Evolutionary conservation across 129 eudicot genomes (phyloP), one percentile per base, ranked within the genome.

Genomic region (Pseudognaphalium luteoalbum): DNA sequence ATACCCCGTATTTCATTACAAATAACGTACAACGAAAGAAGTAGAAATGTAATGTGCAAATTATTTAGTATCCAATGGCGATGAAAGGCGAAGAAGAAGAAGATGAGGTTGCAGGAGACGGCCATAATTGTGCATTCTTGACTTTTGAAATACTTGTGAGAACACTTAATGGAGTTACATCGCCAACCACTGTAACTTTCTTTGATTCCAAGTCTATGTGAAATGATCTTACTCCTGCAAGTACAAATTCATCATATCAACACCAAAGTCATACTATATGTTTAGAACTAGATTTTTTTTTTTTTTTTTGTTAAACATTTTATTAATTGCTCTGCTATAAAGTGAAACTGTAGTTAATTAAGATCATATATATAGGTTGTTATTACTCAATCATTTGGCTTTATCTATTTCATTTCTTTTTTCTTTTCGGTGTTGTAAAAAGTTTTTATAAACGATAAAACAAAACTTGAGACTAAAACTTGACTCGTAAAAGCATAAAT

Each of bases 161-260:
- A 65, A 82, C 86, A 30, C 79, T 66, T 37, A 62, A 82, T 16
- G 89, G 89, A 41, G 86, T 85, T 19, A 85, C 80, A 67, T 85
- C 81, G 39, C 89, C 89, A 20, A 75, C 60, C 7, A 85, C 73
- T 3, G 89, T 85, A 58, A 85, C 89, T 75, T 85, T 85, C 78
- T 85, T 85, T 3, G 86, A 71, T 50, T 77, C 89, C 68, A 85
- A 72, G 35, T 85, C 89, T 82, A 85, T 85, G 29, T 72, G 65
- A 77, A 85, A 85, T 30, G 86, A 85, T 71, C 25, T 82, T 75
- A 85, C 89, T 33, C 89, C 89, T 85, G 82, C 77, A 71, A n/a
- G n/a, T n/a, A n/a, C n/a, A n/a, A n/a, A n/a, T n/a, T n/a, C n/a
- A n/a, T n/a, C 21, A 32, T 74, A 35, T 28, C 35, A 12, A 19